A percentile compares a stretch with the other conserved stretches of the same genome.
Conservation (phyloP, 768 basidiomycete genomes). For the Pisolithus marmoratus region DNA sequence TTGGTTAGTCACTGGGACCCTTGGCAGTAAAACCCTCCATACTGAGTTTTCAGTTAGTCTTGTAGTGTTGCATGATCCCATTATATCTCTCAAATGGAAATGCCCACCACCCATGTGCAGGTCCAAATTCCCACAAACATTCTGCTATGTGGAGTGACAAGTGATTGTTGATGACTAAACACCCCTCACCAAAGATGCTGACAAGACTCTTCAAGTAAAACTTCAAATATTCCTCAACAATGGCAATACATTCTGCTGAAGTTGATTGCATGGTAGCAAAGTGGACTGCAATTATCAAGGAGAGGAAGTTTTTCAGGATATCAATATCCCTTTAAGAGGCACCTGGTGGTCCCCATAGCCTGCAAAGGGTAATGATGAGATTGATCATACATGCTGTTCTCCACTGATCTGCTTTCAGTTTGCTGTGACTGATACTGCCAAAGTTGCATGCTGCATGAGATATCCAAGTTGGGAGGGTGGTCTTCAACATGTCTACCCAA, state of each 20-base stretch:
- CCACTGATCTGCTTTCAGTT: constrained; percentile 28
- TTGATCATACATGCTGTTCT: constrained; percentile 16
- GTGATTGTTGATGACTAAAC: constrained; percentile 30
- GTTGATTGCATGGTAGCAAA: background rate
- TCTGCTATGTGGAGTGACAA: constrained; percentile 32
- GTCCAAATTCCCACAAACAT: constrained; percentile 24
- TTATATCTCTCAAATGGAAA: constrained; percentile 29
- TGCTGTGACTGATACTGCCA: constrained; percentile 28
- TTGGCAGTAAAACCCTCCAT: no score
- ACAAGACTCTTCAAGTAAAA: background rate
- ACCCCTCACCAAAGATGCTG: background rate
- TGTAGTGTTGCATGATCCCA: constrained; percentile 23
- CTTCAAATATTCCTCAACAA: background rate
- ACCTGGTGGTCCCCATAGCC: constrained; percentile 18
- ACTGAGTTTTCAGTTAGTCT: constrained; percentile 17
- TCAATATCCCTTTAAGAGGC: background rate
- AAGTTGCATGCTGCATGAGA: constrained; percentile 25
- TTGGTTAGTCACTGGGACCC: no score
- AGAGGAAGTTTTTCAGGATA: background rate
- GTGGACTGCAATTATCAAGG: background rate
- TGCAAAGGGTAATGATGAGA: constrained; percentile 24
- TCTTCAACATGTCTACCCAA: constrained; percentile 2
- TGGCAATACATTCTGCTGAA: background rate
- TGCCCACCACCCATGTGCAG: constrained; percentile 21
- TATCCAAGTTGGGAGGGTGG: constrained; percentile 15